Percentiles rank a stretch among this genome's conserved stretches.
Conservation (phyloP, 2,329 filamentous ascomycete species). For the Venturia aucupariae region DNA sequence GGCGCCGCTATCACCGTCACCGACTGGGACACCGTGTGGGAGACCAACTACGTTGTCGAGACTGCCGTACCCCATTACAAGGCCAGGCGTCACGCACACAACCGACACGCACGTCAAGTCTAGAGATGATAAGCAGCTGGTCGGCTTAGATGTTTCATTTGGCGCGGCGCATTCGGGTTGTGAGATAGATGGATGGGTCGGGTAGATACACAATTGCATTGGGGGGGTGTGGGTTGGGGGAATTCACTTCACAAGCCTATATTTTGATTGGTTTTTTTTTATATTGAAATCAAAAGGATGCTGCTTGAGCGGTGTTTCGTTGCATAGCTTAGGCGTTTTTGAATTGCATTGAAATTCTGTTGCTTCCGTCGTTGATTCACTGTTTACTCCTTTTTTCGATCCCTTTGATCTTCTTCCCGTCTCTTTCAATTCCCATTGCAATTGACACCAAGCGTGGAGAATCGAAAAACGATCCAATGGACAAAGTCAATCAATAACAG, state of each 20-base stretch:
- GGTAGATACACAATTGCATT: slow-evolving; percentile 5
- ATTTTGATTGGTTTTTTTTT: background rate
- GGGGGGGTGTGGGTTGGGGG: background rate
- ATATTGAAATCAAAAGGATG: background rate
- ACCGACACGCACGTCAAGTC: background rate
- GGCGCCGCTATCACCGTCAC: background rate
- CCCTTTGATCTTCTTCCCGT: too few relatives aligned
- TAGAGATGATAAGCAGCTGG: slow-evolving; percentile 1
- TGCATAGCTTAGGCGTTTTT: background rate
- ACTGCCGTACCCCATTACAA: background rate
- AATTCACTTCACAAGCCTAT: background rate
- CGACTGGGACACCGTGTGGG: background rate
- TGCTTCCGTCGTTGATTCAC: too few relatives aligned
- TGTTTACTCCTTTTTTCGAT: too few relatives aligned
- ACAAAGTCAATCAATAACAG: too few relatives aligned
- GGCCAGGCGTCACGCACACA: background rate
- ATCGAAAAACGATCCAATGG: too few relatives aligned
- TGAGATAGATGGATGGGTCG: background rate
- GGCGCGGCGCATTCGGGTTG: background rate
- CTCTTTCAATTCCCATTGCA: too few relatives aligned
- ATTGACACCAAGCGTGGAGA: too few relatives aligned
- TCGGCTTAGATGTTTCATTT: background rate
- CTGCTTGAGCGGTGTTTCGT: background rate
- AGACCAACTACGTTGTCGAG: background rate
- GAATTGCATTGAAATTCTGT: background rate